Evolutionary conservation across 805 yeast genomes (phyloP).

Genomic region (Zygoascus tannicola): DNA sequence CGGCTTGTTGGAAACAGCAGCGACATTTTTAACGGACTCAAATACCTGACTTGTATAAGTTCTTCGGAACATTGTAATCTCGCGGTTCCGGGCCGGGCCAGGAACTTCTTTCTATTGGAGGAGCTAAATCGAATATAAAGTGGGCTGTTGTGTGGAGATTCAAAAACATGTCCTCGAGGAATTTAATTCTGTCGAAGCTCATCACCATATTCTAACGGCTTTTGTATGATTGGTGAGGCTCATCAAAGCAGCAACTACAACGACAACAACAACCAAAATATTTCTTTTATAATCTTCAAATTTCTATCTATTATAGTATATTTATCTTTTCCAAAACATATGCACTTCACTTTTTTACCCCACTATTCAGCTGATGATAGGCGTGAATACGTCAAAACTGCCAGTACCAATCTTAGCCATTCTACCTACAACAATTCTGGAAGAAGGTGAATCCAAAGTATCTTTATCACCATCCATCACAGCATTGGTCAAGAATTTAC

Average conservation of each 20-base stretch:
- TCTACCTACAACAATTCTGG: constrained; percentile 87
- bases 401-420: constrained; percentile 93
- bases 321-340: background rate
- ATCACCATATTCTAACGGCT: too few relatives aligned
- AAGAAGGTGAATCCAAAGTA: constrained; percentile 82
- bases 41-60: background rate
- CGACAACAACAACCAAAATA: too few relatives aligned
- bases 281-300: background rate
- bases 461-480: constrained; percentile 89
- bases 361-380: background rate
- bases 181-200: too few relatives aligned
- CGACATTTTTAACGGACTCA: background rate
- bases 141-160: too few relatives aligned
- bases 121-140: too few relatives aligned
- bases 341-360: background rate
- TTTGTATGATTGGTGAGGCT: too few relatives aligned
- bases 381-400: constrained; percentile 61
- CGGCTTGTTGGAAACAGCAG: constrained; percentile 1
- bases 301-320: background rate
- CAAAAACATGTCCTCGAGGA: too few relatives aligned
- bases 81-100: too few relatives aligned
- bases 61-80: background rate
- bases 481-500: constrained; percentile 94
- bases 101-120: too few relatives aligned
- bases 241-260: too few relatives aligned